Evolutionary conservation across 2,329 filamentous ascomycete species (phyloP), one percentile per base, ranked within the genome.

Genomic region (Cytospora schulzeri): DNA sequence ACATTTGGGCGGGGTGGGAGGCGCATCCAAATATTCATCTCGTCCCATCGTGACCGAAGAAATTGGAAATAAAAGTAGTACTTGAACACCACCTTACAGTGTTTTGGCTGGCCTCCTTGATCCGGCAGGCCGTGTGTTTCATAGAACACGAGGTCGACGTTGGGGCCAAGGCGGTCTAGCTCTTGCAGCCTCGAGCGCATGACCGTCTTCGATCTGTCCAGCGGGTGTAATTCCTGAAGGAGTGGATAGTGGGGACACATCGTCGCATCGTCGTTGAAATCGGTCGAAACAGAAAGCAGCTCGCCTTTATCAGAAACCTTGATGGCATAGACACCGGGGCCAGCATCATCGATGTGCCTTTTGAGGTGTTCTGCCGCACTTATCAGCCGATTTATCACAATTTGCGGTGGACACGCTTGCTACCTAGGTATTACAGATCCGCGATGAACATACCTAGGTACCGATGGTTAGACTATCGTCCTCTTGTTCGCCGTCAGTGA

Each of bases 1-100:
- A 78, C 72, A 45, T 76, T 72, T 1, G 74, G 73, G 62, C 78
- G 75, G 52, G 58, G 56, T 15, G 76, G 74, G 0, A 78, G 70
- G 33, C 74, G 72, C 60, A 73, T 74, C 69, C 70, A 73, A 1
- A 77, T 65, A 57, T 75, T 72, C 68, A 77, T 70, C 66, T 78
- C 76, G 19, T 74, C 52, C 75, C 74, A 77, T 9, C 67, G 41
- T 17, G 58, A 26, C 19, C 24, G 28, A 1, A 65, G 28, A 9
- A 68, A 28, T 29, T 63, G 60, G 33, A 72, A 67, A 11, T 24
- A 56, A 58, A 60, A 60, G 8, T 71, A 73, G 61, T 76, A 76
- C 55, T 76, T 77, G 67, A 76, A 76, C 6, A 72, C 72, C 22
- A 69, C 50, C 68, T 69, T 60, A 22, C 51, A 15, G 14, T 2